Conservation (phyloP, 805 yeast genomes). For the Ogataea pini region DNA sequence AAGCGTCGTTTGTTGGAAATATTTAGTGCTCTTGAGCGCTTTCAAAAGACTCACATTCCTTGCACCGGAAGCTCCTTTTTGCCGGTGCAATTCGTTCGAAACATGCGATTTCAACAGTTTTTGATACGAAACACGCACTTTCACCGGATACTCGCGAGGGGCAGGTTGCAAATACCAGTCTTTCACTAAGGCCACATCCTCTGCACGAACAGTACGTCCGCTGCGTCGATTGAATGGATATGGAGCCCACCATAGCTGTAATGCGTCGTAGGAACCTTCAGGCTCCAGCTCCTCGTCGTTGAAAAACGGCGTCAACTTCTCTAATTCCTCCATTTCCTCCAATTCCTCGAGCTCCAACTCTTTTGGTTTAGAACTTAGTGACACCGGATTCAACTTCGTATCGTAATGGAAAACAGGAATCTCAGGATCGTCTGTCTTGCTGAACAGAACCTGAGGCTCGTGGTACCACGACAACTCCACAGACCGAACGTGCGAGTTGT, state of each 20-base stretch:
- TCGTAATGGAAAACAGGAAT: conserved; percentile 59
- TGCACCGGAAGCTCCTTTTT: conserved; percentile 38
- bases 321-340: not conserved
- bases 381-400: conserved; percentile 57
- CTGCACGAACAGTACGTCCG: conserved; percentile 76
- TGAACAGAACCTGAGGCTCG: conserved; percentile 56
- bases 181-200: conserved; percentile 85
- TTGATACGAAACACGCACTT: conserved; percentile 86
- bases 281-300: conserved; percentile 45
- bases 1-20: conserved; percentile 84
- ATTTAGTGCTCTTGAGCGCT: conserved; percentile 74
- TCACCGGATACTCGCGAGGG: conserved; percentile 58
- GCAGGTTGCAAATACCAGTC: conserved; percentile 77
- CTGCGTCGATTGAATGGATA: conserved; percentile 78
- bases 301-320: conserved; percentile 53
- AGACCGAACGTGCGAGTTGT: conserved; percentile 72
- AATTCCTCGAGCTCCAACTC: conserved; percentile 9
- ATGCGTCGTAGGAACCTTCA: conserved; percentile 53
- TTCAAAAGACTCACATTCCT: conserved; percentile 62
- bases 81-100: conserved; percentile 64
- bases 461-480: conserved; percentile 66
- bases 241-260: conserved; percentile 78
- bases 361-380: conserved; percentile 31
- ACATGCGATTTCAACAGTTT: conserved; percentile 79
- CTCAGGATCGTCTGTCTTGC: conserved; percentile 49